These are phyloP conservation scores for Thalia dealbata DNA, from an alignment of 176 grass and related monocot species.

Conservation along the genomic window DNA sequence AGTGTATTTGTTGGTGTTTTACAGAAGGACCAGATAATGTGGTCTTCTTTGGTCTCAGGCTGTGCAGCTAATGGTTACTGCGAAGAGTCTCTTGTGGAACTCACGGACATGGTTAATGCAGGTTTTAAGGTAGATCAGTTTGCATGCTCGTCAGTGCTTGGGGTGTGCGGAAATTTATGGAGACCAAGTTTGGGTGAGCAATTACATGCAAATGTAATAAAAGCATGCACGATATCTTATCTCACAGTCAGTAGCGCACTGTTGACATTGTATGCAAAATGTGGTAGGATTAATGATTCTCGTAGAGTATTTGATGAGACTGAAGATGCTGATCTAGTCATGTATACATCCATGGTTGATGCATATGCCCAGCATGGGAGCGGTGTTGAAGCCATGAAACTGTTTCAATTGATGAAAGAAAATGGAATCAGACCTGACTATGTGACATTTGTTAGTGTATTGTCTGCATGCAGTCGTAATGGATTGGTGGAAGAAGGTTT, in stretches of 20 bases:
- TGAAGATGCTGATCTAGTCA: conserved; percentile 50
- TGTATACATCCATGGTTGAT: conserved; percentile 67
- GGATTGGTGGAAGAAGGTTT: conserved; percentile 58
- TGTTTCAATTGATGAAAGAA: conserved; percentile 47
- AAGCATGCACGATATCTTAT: conserved; percentile 39
- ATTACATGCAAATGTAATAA: conserved; percentile 44
- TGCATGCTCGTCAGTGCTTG: conserved; percentile 54
- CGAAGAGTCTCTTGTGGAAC: conserved; percentile 45
- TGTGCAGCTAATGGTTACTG: conserved; percentile 37
- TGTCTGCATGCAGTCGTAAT: conserved; percentile 56
- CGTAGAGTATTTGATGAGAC: conserved; percentile 63
- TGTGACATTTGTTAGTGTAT: conserved; percentile 44
- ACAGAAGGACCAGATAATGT: conserved; percentile 40
- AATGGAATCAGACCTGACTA: conserved; percentile 43
- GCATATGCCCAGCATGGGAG: conserved; percentile 67
- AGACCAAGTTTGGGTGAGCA: conserved; percentile 34
- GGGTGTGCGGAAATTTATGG: conserved; percentile 43
- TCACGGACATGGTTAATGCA: conserved; percentile 30
- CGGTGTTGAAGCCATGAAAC: conserved; percentile 40
- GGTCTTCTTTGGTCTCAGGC: conserved; percentile 58
- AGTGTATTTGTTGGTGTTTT: conserved; percentile 42
- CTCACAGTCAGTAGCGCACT: conserved; percentile 50
- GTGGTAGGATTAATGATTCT: conserved; percentile 50
- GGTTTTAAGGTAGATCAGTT: conserved; percentile 43
- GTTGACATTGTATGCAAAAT: conserved; percentile 61